A percentile compares a stretch with the other conserved stretches of the same genome.
phyloP scores from a whole-genome alignment of 2,329 filamentous ascomycete species.

The Xylariaceae sp. region DNA sequence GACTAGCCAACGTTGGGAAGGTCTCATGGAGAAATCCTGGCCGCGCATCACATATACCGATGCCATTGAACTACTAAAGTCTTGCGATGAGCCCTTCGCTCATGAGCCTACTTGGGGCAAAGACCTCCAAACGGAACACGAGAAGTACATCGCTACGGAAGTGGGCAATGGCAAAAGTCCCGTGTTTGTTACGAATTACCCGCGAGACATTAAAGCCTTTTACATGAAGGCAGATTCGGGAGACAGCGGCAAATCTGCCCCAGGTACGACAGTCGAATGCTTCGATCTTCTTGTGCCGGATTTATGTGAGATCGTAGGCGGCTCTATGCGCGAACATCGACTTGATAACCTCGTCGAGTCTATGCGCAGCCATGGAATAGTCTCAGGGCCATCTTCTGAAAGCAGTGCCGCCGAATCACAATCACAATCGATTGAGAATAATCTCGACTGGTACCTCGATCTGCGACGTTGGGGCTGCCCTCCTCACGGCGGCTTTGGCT shows the following conservation, averaged over 20 bases:
- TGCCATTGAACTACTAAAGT: constrained; percentile 70
- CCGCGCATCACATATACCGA: constrained; percentile 81
- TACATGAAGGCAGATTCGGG: constrained; percentile 62
- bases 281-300: constrained; percentile 89
- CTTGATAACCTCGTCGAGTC: constrained; percentile 66
- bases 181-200: constrained; percentile 92
- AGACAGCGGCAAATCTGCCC: constrained; percentile 9
- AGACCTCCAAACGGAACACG: constrained; percentile 88
- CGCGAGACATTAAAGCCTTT: constrained; percentile 87
- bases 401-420: constrained; percentile 26
- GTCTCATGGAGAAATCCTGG: constrained; percentile 66
- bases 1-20: constrained; percentile 72
- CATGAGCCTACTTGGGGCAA: constrained; percentile 70
- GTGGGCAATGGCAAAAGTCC: constrained; percentile 59
- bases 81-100: constrained; percentile 65
- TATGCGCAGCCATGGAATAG: constrained; percentile 71
- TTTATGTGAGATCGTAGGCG: constrained; percentile 83
- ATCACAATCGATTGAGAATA: constrained; percentile 34
- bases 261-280: constrained; percentile 71
- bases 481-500: constrained; percentile 86
- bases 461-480: constrained; percentile 88
- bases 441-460: constrained; percentile 84
- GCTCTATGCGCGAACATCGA: constrained; percentile 86
- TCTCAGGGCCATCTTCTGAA: constrained; percentile 37
- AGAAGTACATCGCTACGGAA: constrained; percentile 76